Conservation (phyloP, 176 grass and related monocot genomes). For the Stipa capillata region DNA sequence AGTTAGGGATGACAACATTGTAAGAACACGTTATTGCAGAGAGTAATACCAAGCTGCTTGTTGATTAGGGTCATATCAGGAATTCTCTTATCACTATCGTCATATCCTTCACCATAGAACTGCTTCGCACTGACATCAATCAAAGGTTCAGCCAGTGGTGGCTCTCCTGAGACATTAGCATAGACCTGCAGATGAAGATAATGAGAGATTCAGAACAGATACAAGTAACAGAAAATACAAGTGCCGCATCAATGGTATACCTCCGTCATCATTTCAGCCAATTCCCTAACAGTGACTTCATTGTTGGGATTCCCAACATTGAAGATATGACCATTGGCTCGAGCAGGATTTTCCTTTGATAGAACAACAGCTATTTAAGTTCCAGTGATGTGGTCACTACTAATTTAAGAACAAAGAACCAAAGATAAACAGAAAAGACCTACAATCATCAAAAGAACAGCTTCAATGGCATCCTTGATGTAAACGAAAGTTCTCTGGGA, state of each 20-base stretch:
- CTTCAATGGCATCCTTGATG: slow-evolving; percentile 98
- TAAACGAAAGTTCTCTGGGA: slow-evolving; percentile 95
- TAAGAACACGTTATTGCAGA: not conserved
- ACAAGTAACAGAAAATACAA: not conserved
- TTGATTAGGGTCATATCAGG: slow-evolving; percentile 90
- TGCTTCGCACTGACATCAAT: slow-evolving; percentile 71
- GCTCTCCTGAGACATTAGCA: slow-evolving; percentile 65
- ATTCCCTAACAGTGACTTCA: slow-evolving; percentile 85
- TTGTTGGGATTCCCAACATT: slow-evolving; percentile 96
- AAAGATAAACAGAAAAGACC: not conserved
- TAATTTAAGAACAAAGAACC: not conserved
- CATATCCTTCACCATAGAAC: slow-evolving; percentile 97
- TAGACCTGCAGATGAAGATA: slow-evolving; percentile 59
- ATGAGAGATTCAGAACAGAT: not conserved
- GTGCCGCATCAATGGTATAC: not conserved
- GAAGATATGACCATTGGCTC: slow-evolving; percentile 87
- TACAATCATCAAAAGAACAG: slow-evolving; percentile 93
- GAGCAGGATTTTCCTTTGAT: slow-evolving; percentile 74
- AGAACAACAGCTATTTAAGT: not conserved
- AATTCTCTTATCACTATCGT: slow-evolving; percentile 88
- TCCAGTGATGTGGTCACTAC: not conserved
- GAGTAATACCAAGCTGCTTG: slow-evolving; percentile 73
- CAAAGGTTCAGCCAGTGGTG: slow-evolving; percentile 55
- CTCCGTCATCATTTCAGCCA: slow-evolving; percentile 91
- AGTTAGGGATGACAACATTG: not conserved